phyloP scores from a whole-genome alignment of 257 asterid species.

The Ilex asprella region DNA sequence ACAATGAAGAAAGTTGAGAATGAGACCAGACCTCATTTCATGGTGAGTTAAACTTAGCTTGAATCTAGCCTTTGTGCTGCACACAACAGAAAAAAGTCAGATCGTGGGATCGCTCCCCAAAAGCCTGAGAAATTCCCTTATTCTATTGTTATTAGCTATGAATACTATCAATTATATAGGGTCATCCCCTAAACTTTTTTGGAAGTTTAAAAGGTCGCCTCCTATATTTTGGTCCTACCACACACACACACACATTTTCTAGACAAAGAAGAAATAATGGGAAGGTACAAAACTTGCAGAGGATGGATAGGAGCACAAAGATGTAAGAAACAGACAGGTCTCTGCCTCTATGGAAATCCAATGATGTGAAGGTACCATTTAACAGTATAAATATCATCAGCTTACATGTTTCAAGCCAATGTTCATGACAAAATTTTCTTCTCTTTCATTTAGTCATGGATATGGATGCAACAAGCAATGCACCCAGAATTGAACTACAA shows the following conservation, averaged over 20 bases:
- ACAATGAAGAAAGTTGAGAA: constrained; percentile 30
- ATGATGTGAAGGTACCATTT: constrained; percentile 62
- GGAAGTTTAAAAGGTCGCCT: no score
- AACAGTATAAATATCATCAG: not conserved
- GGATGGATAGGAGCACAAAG: constrained; percentile 30
- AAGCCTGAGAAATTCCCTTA: no score
- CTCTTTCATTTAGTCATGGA: constrained; percentile 62
- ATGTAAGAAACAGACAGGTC: constrained; percentile 46
- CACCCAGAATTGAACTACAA: constrained; percentile 88
- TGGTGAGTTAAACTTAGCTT: constrained; percentile 28
- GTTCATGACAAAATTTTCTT: constrained; percentile 3
- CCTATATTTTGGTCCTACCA: no score
- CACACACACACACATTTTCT: not conserved
- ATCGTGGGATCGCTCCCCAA: no score
- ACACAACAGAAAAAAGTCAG: no score
- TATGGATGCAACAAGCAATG: constrained; percentile 99
- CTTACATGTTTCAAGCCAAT: not conserved
- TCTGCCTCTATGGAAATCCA: constrained; percentile 73
- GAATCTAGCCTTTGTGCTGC: no score
- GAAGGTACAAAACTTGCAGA: constrained; percentile 32
- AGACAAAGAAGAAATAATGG: not conserved
- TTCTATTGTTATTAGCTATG: no score
- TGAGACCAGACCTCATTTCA: constrained; percentile 31
- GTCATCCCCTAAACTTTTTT: no score
- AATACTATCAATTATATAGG: no score